These are phyloP conservation scores for Colletotrichum tabaci DNA, from an alignment of 2,329 filamentous ascomycete genomes.

Conservation along the genomic window DNA sequence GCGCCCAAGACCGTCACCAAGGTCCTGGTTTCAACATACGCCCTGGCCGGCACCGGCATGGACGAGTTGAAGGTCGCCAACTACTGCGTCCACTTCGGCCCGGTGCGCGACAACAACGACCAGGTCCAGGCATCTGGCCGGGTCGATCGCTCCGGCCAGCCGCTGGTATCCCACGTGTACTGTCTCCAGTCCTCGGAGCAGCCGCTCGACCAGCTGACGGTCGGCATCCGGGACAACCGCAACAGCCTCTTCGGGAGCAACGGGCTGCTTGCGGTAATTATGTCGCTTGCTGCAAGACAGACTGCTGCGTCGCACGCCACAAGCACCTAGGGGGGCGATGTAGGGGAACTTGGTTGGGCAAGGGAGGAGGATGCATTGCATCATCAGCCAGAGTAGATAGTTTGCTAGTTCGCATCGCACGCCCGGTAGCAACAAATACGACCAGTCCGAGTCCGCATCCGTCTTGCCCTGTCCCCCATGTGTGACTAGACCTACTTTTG, in stretches of 20 bases:
- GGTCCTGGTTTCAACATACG: neutral
- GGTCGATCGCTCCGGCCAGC: neutral
- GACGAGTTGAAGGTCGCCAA: slow-evolving; percentile 3
- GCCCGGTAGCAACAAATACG: no score
- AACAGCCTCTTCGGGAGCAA: neutral
- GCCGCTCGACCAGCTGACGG: neutral
- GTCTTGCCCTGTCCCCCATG: no score
- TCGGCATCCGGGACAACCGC: neutral
- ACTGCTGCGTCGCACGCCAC: no score
- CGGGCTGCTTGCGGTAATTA: neutral
- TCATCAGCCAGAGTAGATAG: no score
- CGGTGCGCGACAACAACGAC: neutral
- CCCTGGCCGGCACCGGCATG: slow-evolving; percentile 3
- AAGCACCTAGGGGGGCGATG: no score
- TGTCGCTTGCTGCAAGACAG: neutral
- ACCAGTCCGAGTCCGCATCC: no score
- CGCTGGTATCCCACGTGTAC: neutral
- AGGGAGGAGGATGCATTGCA: no score
- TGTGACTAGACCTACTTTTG: no score
- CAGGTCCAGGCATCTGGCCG: neutral
- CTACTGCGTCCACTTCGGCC: neutral
- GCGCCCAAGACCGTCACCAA: neutral
- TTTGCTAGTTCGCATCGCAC: no score
- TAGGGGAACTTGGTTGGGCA: no score
- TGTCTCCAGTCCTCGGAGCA: neutral